Conservation (phyloP, 371 early-diverging fungal species). For the Chytridium lagenaria region DNA sequence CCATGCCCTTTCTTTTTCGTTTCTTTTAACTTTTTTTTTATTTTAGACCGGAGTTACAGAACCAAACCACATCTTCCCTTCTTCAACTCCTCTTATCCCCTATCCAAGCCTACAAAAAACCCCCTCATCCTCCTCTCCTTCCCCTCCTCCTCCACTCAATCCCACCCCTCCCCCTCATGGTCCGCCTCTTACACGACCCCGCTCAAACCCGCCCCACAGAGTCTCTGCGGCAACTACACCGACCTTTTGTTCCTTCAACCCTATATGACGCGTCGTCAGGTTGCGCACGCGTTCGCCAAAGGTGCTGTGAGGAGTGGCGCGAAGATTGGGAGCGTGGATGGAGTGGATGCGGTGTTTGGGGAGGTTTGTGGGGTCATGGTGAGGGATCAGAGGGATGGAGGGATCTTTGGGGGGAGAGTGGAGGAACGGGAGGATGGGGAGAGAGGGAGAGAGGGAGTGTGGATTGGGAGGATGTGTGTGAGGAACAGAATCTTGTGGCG, state of each 20-base stretch:
- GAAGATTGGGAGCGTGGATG: conserved; percentile 71
- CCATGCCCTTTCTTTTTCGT: neutral
- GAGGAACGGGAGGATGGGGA: neutral
- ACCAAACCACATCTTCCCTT: conserved; percentile 62
- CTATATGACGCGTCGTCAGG: conserved; percentile 76
- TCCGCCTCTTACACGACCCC: neutral
- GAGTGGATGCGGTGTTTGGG: conserved; percentile 79
- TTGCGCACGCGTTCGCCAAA: conserved; percentile 76
- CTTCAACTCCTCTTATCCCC: conserved; percentile 59
- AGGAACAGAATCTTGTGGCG: conserved; percentile 87
- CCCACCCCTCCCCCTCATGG: neutral
- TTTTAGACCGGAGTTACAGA: conserved; percentile 47
- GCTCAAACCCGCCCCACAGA: conserved; percentile 55
- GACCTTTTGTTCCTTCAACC: conserved; percentile 81
- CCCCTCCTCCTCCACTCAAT: conserved; percentile 49
- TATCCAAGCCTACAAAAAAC: conserved; percentile 68
- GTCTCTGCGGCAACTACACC: conserved; percentile 68
- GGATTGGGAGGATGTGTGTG: conserved; percentile 77
- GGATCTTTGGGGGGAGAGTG: conserved; percentile 48
- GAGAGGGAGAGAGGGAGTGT: conserved; percentile 54
- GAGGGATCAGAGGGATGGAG: conserved; percentile 77
- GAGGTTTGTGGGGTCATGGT: conserved; percentile 81
- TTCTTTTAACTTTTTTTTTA: conserved; percentile 13
- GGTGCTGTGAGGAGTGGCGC: conserved; percentile 39
- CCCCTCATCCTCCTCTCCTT: conserved; percentile 53